Conservation (phyloP, 169 alveolate species). For the Eimeria praecox region DNA sequence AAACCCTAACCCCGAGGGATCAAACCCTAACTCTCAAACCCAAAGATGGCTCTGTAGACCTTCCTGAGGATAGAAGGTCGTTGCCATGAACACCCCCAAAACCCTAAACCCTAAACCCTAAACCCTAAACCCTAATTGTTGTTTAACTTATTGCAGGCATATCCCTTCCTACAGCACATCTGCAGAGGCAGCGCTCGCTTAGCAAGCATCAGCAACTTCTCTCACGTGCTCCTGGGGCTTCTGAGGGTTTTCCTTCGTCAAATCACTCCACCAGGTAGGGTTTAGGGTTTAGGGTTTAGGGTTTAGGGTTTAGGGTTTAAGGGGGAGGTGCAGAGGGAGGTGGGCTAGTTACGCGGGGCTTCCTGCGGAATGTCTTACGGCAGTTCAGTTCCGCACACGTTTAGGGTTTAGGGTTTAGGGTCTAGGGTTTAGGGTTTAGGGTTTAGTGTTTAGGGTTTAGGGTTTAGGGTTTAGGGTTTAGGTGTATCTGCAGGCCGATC, state of each 20-base stretch:
- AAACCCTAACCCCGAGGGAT: background rate
- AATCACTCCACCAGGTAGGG: constrained; percentile 71
- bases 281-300: constrained; percentile 42
- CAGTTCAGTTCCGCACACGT: constrained; percentile 34
- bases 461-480: constrained; percentile 29
- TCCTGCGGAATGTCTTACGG: background rate
- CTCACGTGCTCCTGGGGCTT: constrained; percentile 75
- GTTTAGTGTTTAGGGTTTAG: constrained; percentile 29
- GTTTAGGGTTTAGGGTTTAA: constrained; percentile 15
- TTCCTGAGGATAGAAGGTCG: background rate
- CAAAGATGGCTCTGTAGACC: background rate
- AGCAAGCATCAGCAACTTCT: constrained; percentile 60
- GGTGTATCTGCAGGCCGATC: constrained; percentile 44
- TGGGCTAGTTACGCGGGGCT: background rate
- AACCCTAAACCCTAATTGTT: constrained; percentile 16
- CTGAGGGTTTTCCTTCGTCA: constrained; percentile 72
- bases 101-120: constrained; percentile 28
- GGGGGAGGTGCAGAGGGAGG: background rate
- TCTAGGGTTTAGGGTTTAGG: constrained; percentile 2
- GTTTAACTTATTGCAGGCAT: background rate
- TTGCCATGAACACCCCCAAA: no score
- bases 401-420: no score
- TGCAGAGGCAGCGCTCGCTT: constrained; percentile 40
- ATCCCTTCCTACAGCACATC: constrained; percentile 44
- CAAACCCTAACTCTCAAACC: background rate